Evolutionary conservation across 305 asterid species (phyloP).

Genomic region (Ilex paraguariensis): DNA sequence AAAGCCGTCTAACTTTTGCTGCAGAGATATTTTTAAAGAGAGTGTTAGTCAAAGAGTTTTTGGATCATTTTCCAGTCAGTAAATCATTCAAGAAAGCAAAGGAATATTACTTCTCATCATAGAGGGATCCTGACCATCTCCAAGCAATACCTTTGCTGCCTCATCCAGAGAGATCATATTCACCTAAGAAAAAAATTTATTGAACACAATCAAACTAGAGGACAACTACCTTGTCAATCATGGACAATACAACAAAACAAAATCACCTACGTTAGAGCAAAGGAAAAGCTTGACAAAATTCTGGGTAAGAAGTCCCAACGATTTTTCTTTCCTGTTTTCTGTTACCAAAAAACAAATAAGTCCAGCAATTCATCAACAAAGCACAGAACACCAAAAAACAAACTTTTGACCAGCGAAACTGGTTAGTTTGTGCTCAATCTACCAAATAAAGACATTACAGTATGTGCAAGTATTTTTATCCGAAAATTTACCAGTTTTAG

Average conservation of each 20-base stretch:
- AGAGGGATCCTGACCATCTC: conserved; percentile 72
- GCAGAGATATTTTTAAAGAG: conserved; percentile 22
- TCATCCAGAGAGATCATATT: conserved; percentile 88
- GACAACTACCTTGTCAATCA: too few relatives aligned
- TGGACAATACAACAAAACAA: too few relatives aligned
- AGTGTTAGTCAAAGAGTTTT: too few relatives aligned
- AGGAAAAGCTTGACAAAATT: conserved; percentile 90
- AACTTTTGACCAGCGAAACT: too few relatives aligned
- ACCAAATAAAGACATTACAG: too few relatives aligned
- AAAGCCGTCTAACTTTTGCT: conserved; percentile 91
- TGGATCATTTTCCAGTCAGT: background rate
- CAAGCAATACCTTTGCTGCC: conserved; percentile 93
- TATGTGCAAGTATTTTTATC: background rate
- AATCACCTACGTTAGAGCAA: conserved; percentile 69
- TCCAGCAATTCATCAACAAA: too few relatives aligned
- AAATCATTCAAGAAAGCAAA: conserved; percentile 2
- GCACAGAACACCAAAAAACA: too few relatives aligned
- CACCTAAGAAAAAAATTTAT: conserved; percentile 36
- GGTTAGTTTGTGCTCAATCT: too few relatives aligned
- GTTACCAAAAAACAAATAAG: conserved; percentile 17
- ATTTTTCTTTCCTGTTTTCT: conserved; percentile 91
- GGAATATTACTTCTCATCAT: conserved; percentile 72
- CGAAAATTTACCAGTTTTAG: conserved; percentile 39
- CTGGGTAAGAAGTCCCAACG: conserved; percentile 87
- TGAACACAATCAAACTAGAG: background rate